phyloP scores from a whole-genome alignment of 768 basidiomycete genomes.

The Hericium coralloides region DNA sequence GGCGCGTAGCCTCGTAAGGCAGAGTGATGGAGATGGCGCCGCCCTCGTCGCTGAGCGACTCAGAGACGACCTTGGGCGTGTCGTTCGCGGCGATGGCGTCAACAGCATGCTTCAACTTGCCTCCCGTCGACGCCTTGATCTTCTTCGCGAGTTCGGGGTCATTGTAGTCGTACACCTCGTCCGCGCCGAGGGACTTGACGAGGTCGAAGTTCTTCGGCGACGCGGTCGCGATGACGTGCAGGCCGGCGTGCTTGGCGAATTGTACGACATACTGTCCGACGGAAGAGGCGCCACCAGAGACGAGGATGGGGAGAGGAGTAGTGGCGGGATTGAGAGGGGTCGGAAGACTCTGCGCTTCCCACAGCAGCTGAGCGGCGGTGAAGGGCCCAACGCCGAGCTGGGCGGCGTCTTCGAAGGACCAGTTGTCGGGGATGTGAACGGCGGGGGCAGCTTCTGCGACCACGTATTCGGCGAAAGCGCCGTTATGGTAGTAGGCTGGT shows the following conservation, averaged over 20 bases:
- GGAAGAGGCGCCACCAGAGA: slow-evolving; percentile 18
- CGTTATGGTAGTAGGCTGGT: neutral
- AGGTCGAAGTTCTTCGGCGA: slow-evolving; percentile 24
- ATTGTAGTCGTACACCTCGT: slow-evolving; percentile 21
- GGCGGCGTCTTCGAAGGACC: slow-evolving; percentile 12
- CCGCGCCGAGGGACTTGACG: slow-evolving; percentile 25
- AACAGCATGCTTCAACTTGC: slow-evolving; percentile 11
- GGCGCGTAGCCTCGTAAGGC: neutral
- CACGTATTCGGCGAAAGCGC: slow-evolving; percentile 6
- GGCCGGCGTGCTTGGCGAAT: slow-evolving; percentile 23
- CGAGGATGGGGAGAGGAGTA: neutral
- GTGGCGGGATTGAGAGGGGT: slow-evolving; percentile 1
- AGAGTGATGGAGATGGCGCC: slow-evolving; percentile 1
- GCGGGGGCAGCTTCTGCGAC: slow-evolving; percentile 3
- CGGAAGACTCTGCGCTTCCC: slow-evolving; percentile 7
- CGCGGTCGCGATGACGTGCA: slow-evolving; percentile 25
- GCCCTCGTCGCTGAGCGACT: slow-evolving; percentile 6
- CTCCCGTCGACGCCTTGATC: slow-evolving; percentile 15
- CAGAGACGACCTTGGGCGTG: neutral
- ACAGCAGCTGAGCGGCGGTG: slow-evolving; percentile 11
- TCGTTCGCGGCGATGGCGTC: slow-evolving; percentile 10
- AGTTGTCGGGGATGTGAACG: slow-evolving; percentile 5
- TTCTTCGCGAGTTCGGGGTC: slow-evolving; percentile 18
- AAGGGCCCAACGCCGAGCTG: slow-evolving; percentile 8
- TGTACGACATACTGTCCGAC: slow-evolving; percentile 28